A percentile compares a stretch with the other conserved stretches of the same genome.
Conservation (phyloP, 257 asterid species). For the Catharanthus roseus region DNA sequence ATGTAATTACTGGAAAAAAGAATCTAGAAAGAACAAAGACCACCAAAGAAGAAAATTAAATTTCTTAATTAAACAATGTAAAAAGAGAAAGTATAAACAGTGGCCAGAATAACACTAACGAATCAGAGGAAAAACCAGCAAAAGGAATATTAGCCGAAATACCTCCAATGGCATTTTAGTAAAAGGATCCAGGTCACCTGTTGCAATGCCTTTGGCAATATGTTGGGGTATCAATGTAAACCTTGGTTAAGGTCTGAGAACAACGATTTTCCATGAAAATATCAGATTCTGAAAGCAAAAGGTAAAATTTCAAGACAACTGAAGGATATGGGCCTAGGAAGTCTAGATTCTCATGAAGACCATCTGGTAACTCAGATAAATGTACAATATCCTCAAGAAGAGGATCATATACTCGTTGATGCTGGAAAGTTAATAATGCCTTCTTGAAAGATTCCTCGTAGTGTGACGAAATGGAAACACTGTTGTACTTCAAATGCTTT, state of each 20-base stretch:
- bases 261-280: background rate
- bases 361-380: constrained; percentile 49
- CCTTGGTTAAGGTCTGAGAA: constrained; percentile 53
- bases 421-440: constrained; percentile 81
- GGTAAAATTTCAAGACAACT: constrained; percentile 9
- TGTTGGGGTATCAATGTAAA: constrained; percentile 59
- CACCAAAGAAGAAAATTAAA: background rate
- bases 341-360: constrained; percentile 45
- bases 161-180: constrained; percentile 78
- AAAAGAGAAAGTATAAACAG: background rate
- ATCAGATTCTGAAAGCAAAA: constrained; percentile 7
- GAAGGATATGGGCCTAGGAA: constrained; percentile 98
- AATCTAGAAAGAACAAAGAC: background rate
- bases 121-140: background rate
- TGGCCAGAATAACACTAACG: background rate
- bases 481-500: constrained; percentile 73
- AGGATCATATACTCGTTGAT: constrained; percentile 86
- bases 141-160: constrained; percentile 8
- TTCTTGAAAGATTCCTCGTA: constrained; percentile 82
- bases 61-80: background rate
- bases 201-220: constrained; percentile 80
- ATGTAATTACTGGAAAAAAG: background rate
- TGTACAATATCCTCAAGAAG: constrained; percentile 50
- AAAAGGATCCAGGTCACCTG: constrained; percentile 84
- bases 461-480: constrained; percentile 53